These are phyloP conservation scores for Microsporum audouinii DNA, from an alignment of 2,329 filamentous ascomycete species.

Conservation along the genomic window DNA sequence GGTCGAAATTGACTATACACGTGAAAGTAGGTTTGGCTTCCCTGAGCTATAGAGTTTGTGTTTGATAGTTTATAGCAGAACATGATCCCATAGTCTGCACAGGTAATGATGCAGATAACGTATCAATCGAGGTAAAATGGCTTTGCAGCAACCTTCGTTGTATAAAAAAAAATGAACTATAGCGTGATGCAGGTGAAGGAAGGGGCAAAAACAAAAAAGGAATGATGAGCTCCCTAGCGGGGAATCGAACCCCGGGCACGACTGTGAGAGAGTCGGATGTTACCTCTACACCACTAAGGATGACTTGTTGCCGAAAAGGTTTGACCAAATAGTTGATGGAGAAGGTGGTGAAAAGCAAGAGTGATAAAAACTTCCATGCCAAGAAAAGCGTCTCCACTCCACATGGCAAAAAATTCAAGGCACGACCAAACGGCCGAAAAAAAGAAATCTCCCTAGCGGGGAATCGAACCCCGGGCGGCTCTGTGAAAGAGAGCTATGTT, in stretches of 20 bases:
- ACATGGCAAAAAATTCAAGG: neutral
- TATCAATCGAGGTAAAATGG: too few relatives aligned
- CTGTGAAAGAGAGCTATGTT: conserved; percentile 4
- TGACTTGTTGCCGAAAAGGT: neutral
- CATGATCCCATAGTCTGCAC: too few relatives aligned
- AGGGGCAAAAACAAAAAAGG: neutral
- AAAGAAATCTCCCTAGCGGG: neutral
- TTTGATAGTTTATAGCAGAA: too few relatives aligned
- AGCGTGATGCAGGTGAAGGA: too few relatives aligned
- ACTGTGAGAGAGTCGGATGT: conserved; percentile 10
- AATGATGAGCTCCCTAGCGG: neutral
- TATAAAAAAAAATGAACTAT: too few relatives aligned
- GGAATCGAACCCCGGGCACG: conserved; percentile 10
- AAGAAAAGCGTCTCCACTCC: neutral
- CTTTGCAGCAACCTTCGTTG: too few relatives aligned
- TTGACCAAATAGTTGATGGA: neutral
- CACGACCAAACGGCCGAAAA: neutral
- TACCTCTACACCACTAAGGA: conserved; percentile 11
- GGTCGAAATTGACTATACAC: too few relatives aligned
- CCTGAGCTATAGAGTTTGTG: too few relatives aligned
- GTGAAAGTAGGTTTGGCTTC: too few relatives aligned
- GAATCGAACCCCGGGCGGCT: conserved; percentile 10
- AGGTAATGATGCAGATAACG: too few relatives aligned
- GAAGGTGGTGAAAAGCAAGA: neutral
- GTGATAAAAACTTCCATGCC: neutral